phyloP scores from a whole-genome alignment of 805 yeast genomes.

The Kuraishia floccosa region DNA sequence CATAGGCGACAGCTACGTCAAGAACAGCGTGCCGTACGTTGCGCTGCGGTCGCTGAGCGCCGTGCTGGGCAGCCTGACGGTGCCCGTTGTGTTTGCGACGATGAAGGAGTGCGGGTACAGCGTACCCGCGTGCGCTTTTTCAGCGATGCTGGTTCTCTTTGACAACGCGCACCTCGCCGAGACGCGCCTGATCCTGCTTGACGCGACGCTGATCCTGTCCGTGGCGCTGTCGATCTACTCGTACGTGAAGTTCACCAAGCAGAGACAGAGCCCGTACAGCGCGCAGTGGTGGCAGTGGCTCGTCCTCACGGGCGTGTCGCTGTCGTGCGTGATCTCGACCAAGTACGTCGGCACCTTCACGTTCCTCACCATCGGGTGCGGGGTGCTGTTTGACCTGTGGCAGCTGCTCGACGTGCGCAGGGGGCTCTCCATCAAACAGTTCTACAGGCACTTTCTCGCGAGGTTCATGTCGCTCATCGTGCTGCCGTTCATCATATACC shows the following conservation, averaged over 20 bases:
- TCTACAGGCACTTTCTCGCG: slow-evolving; percentile 62
- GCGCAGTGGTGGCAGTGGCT: slow-evolving; percentile 84
- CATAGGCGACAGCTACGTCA: slow-evolving; percentile 74
- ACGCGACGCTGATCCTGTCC: slow-evolving; percentile 76
- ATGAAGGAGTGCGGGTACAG: slow-evolving; percentile 79
- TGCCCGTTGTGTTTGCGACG: slow-evolving; percentile 76
- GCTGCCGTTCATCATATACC: slow-evolving; percentile 71
- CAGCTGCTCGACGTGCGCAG: slow-evolving; percentile 59
- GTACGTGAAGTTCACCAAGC: slow-evolving; percentile 70
- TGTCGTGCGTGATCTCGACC: slow-evolving; percentile 89
- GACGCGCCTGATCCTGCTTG: slow-evolving; percentile 83
- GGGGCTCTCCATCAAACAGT: slow-evolving; percentile 46
- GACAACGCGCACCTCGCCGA: slow-evolving; percentile 89
- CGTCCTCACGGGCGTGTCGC: slow-evolving; percentile 66
- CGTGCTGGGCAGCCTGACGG: slow-evolving; percentile 67
- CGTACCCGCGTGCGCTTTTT: slow-evolving; percentile 68
- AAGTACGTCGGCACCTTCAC: slow-evolving; percentile 96
- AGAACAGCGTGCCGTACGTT: slow-evolving; percentile 76
- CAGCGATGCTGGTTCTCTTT: slow-evolving; percentile 63
- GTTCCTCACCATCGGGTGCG: slow-evolving; percentile 76
- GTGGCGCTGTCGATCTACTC: slow-evolving; percentile 74
- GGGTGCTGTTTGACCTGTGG: slow-evolving; percentile 86
- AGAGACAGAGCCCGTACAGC: slow-evolving; percentile 57
- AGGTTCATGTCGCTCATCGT: slow-evolving; percentile 64
- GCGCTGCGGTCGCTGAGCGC: slow-evolving; percentile 77